phyloP scores from a whole-genome alignment of 2,329 filamentous ascomycete genomes.

The Elsinoe necatrix region DNA sequence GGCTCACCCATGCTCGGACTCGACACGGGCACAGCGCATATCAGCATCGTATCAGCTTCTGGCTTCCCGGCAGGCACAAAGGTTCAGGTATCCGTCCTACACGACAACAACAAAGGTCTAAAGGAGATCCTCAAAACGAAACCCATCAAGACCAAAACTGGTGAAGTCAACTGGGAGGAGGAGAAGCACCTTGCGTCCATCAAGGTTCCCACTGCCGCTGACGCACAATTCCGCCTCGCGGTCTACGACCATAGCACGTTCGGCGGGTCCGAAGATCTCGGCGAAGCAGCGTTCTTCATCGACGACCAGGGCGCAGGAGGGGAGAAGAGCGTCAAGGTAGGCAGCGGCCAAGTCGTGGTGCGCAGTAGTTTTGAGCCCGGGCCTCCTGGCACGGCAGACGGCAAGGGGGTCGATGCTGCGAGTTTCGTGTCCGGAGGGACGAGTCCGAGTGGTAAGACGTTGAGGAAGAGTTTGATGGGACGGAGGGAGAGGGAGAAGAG shows the following conservation, averaged over 20 bases:
- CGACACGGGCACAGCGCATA: constrained; percentile 65
- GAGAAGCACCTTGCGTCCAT: constrained; percentile 56
- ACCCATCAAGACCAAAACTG: constrained; percentile 65
- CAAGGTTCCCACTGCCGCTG: constrained; percentile 67
- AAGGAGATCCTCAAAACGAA: constrained; percentile 91
- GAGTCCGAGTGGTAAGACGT: constrained; percentile 6
- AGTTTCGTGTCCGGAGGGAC: constrained; percentile 1
- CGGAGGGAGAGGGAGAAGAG: constrained; percentile 16
- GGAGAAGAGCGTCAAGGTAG: constrained; percentile 64
- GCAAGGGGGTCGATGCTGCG: neutral
- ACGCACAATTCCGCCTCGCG: constrained; percentile 76
- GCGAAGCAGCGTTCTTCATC: constrained; percentile 84
- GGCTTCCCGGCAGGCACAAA: constrained; percentile 54
- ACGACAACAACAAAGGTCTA: constrained; percentile 47
- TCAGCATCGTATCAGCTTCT: constrained; percentile 69
- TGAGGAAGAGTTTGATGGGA: constrained; percentile 18
- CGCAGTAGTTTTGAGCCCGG: constrained; percentile 59
- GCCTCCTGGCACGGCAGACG: neutral
- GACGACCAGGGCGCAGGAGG: constrained; percentile 62
- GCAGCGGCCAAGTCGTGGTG: constrained; percentile 65
- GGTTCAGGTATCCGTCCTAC: constrained; percentile 28
- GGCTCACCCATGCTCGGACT: constrained; percentile 39
- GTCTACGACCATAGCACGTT: constrained; percentile 82
- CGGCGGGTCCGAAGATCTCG: constrained; percentile 72
- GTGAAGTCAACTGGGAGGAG: constrained; percentile 57